Percentiles rank a stretch among this genome's conserved stretches.
Evolutionary conservation across 441 rosid species (phyloP).

Genomic region (Gossypium lobatum): DNA sequence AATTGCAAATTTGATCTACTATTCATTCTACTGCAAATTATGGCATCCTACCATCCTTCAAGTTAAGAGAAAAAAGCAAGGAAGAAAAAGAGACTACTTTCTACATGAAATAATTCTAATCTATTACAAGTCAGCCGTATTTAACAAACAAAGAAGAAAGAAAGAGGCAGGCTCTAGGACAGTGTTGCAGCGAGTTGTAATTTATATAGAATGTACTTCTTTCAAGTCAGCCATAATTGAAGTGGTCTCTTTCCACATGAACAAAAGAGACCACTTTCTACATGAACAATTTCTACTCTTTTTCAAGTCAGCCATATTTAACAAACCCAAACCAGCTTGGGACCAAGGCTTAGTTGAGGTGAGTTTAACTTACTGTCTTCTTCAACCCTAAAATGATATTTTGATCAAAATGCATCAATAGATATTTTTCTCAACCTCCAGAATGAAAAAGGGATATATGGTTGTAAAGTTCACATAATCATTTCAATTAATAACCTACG

Average conservation of each 20-base stretch:
- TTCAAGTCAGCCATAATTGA: too few relatives aligned
- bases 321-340: too few relatives aligned
- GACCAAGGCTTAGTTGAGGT: too few relatives aligned
- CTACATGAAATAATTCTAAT: not conserved
- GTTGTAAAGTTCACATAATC: too few relatives aligned
- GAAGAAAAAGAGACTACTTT: not conserved
- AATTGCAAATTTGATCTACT: not conserved
- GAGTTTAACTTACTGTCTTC: not conserved
- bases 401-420: not conserved
- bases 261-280: not conserved
- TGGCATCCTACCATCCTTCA: not conserved
- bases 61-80: not conserved
- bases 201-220: too few relatives aligned
- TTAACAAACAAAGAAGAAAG: not conserved
- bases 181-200: too few relatives aligned
- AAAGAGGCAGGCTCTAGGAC: too few relatives aligned
- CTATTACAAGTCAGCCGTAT: not conserved
- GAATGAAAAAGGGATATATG: too few relatives aligned
- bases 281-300: not conserved
- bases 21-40: not conserved
- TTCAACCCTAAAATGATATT: not conserved
- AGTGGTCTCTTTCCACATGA: too few relatives aligned
- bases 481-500: not conserved
- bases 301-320: not conserved
- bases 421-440: not conserved